phyloP scores from a whole-genome alignment of 257 asterid genomes.

The Solanum habrochaites region DNA sequence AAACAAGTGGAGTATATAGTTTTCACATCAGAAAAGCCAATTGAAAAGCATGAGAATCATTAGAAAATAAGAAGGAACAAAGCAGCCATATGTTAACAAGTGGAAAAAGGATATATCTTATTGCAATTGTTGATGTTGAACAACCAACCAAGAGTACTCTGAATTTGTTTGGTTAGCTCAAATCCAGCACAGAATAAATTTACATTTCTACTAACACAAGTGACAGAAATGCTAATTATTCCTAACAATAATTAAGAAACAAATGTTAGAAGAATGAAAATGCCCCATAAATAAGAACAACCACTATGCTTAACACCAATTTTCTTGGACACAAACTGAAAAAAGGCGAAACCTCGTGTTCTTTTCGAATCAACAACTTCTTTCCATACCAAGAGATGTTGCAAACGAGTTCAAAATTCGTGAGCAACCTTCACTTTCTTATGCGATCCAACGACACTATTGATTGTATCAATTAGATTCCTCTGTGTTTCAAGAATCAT shows the following conservation, averaged over 20 bases:
- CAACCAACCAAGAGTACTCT: background rate
- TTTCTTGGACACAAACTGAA: slow-evolving; percentile 4
- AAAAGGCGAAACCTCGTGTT: background rate
- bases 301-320: background rate
- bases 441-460: slow-evolving; percentile 45
- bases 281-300: background rate
- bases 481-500: slow-evolving; percentile 73
- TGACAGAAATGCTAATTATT: background rate
- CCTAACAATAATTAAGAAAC: background rate
- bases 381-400: background rate
- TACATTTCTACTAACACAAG: background rate
- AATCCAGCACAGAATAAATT: background rate
- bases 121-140: background rate
- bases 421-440: slow-evolving; percentile 43
- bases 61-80: background rate
- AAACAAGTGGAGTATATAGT: background rate
- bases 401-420: slow-evolving; percentile 14
- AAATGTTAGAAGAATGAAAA: background rate
- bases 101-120: background rate
- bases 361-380: background rate
- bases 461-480: slow-evolving; percentile 55
- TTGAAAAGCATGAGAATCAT: background rate
- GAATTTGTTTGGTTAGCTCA: background rate
- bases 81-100: background rate
- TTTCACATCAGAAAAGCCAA: background rate